phyloP scores from a whole-genome alignment of 768 basidiomycete species.

The Scleroderma bovista region DNA sequence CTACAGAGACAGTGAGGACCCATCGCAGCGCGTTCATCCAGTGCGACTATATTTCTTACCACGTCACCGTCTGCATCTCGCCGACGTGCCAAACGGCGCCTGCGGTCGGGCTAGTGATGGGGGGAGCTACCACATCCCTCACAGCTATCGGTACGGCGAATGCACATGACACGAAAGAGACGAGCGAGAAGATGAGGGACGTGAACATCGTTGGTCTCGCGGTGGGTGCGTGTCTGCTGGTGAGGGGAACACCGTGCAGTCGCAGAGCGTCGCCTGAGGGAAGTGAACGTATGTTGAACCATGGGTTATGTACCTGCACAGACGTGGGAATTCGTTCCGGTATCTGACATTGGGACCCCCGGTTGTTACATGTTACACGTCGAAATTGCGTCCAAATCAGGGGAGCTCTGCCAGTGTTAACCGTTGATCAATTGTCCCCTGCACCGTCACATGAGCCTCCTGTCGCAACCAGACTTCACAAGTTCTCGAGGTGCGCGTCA shows the following conservation, averaged over 20 bases:
- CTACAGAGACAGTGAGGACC: conserved; percentile 39
- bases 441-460: background rate
- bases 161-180: conserved; percentile 14
- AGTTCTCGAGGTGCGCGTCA: background rate
- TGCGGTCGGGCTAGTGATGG: conserved; percentile 38
- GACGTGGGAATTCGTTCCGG: conserved; percentile 19
- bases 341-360: background rate
- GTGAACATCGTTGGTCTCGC: conserved; percentile 19
- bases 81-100: conserved; percentile 42
- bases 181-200: conserved; percentile 19
- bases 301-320: background rate
- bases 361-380: too few relatives aligned
- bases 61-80: conserved; percentile 42
- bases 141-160: conserved; percentile 27
- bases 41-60: conserved; percentile 27
- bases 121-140: conserved; percentile 46
- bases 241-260: conserved; percentile 8
- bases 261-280: conserved; percentile 10
- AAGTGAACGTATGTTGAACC: background rate
- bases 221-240: background rate
- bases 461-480: background rate
- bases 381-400: too few relatives aligned
- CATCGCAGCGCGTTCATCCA: conserved; percentile 3
- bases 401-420: too few relatives aligned
- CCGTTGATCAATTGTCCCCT: background rate